Evolutionary conservation across 805 yeast species (phyloP).

Genomic region (Yarrowia sp.): DNA sequence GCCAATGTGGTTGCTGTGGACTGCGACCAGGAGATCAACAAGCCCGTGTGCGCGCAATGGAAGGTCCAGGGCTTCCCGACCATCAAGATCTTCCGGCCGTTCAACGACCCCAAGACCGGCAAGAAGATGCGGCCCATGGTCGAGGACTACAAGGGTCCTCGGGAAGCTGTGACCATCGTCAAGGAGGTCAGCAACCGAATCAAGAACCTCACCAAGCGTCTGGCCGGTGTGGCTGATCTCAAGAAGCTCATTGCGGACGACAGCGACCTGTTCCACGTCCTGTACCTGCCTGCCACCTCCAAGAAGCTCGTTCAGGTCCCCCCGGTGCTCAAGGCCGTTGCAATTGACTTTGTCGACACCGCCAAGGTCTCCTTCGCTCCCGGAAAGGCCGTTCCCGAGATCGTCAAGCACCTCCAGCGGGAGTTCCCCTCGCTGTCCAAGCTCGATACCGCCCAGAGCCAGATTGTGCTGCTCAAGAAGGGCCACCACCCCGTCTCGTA

Average conservation of each 20-base stretch:
- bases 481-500: not conserved
- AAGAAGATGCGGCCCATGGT: constrained; percentile 31
- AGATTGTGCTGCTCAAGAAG: constrained; percentile 8
- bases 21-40: constrained; percentile 71
- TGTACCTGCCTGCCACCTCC: constrained; percentile 17
- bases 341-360: constrained; percentile 44
- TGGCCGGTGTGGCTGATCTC: not conserved
- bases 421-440: constrained; percentile 19
- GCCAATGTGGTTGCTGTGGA: constrained; percentile 60
- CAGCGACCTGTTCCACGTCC: not conserved
- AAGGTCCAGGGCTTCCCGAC: constrained; percentile 82
- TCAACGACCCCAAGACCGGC: constrained; percentile 44
- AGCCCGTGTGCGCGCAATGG: constrained; percentile 64
- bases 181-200: constrained; percentile 37
- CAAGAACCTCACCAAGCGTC: constrained; percentile 26
- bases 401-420: constrained; percentile 20
- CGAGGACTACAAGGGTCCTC: constrained; percentile 37
- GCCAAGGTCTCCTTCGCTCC: constrained; percentile 14
- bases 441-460: constrained; percentile 9
- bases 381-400: constrained; percentile 58
- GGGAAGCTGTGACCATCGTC: constrained; percentile 35
- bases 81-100: constrained; percentile 76
- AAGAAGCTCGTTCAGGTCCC: constrained; percentile 50
- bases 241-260: not conserved
- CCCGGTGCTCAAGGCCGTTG: constrained; percentile 55